A percentile compares a stretch with the other conserved stretches of the same genome.
phyloP scores from a whole-genome alignment of 148 eudicot species.

The Arbutus unedo region DNA sequence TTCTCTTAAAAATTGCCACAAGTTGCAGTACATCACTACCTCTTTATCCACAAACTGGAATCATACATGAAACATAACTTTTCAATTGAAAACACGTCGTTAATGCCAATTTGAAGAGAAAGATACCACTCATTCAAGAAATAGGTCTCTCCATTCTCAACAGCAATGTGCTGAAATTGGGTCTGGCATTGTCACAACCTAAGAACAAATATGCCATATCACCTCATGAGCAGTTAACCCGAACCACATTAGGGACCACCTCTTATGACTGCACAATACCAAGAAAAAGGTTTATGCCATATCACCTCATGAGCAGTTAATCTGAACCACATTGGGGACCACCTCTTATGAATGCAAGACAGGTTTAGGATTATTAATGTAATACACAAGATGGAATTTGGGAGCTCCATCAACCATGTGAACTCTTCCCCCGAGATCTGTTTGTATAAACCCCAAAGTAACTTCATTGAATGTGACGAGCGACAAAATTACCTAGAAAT shows the following conservation, averaged over 20 bases:
- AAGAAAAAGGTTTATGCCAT: too few relatives aligned
- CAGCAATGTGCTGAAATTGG: background rate
- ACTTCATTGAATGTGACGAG: background rate
- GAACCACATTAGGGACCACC: background rate
- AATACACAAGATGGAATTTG: conserved; percentile 6
- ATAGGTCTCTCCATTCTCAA: background rate
- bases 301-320: background rate
- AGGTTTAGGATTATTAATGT: too few relatives aligned
- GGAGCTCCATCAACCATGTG: background rate
- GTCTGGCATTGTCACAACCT: background rate
- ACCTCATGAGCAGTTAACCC: background rate
- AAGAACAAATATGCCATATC: background rate
- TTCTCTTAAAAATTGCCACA: background rate
- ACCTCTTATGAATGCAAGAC: too few relatives aligned
- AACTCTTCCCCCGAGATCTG: background rate
- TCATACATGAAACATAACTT: background rate
- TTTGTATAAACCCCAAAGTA: background rate
- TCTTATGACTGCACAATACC: too few relatives aligned
- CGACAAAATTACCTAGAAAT: conserved; percentile 61
- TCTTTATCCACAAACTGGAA: background rate
- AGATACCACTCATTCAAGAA: background rate
- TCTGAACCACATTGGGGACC: background rate
- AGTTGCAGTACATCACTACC: background rate
- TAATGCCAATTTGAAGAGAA: background rate
- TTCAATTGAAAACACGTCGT: background rate